Percentiles rank a stretch among this genome's conserved stretches.
These are phyloP conservation scores for Aspergillus pseudotamarii DNA, from an alignment of 2,329 filamentous ascomycete genomes.

Conservation along the genomic window DNA sequence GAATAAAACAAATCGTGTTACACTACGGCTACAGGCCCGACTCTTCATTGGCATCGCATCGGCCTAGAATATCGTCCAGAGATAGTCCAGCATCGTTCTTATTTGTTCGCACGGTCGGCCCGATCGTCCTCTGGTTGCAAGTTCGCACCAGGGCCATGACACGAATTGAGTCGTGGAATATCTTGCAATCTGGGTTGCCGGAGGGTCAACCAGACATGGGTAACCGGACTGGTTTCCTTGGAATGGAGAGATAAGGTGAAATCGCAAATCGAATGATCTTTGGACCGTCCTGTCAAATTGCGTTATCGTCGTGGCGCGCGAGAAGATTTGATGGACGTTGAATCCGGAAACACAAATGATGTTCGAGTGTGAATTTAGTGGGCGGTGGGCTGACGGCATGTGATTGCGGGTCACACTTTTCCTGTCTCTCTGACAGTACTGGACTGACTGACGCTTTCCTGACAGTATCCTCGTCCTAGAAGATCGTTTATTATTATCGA, in stretches of 20 bases:
- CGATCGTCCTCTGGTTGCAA: constrained; percentile 4
- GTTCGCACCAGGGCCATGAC: too few species aligned
- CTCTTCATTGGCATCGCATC: constrained; percentile 15
- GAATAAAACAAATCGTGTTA: background rate
- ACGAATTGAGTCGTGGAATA: too few species aligned
- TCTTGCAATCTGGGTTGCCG: too few species aligned
- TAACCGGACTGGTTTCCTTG: too few species aligned
- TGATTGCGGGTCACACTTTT: constrained; percentile 34
- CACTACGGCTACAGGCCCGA: background rate
- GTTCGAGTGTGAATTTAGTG: background rate
- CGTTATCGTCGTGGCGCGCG: background rate
- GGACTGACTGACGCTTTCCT: too few species aligned
- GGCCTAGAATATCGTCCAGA: constrained; percentile 1
- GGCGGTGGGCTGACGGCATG: constrained; percentile 25
- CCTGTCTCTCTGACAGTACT: too few species aligned
- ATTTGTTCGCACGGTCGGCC: constrained; percentile 2
- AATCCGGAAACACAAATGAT: constrained; percentile 7
- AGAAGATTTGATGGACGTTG: constrained; percentile 6
- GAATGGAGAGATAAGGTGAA: too few species aligned
- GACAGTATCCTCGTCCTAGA: background rate
- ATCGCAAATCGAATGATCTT: background rate
- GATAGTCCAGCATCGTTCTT: background rate
- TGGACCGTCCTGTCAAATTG: background rate
- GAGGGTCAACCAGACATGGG: too few species aligned
- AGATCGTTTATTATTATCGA: background rate